Base-by-base conservation (phyloP, 371 early-diverging fungal genomes). In the Zopfochytrium polystomum region DNA sequence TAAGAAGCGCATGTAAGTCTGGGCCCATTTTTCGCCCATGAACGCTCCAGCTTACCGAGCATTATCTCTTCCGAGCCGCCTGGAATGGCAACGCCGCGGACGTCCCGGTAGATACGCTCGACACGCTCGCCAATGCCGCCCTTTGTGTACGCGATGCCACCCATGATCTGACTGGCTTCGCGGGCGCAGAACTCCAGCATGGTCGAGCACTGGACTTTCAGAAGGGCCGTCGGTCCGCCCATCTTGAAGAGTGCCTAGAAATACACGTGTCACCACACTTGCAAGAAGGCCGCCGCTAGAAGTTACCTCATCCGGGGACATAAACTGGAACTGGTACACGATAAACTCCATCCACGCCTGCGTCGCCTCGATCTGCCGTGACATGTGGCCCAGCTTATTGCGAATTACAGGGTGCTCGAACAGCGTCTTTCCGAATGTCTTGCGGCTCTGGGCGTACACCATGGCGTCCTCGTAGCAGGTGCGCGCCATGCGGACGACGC, bases 121-220 rank as follows among this genome's bases (percentile, higher is more conserved):
- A 68, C 50, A 49, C 73, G 70, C 29, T 55, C 48, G 1, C 68
- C 68, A 38, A 60, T 46, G 22, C 72, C 72, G 1, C 55, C 53
- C 57, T 58, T 26, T 30, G 86, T 86, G 34, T 85, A 78, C 35
- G 66, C 85, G 50, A 82, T 76, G 26, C 85, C 87, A 60, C 85
- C 80, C 48, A 87, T 82, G 72, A 87, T 85, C 73, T 87, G 87
- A 45, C 75, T 74, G 27, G 85, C 69, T 45, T 85, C 78, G 52
- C 84, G 52, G 23, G 58, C 58, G 25, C 58, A 58, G 35, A 48
- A 58, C 26, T 58, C 58, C 7, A 58, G 49, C 4, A 49, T 31
- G 13, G 11, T 11, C 6, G 33, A 31, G 5, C 49, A 42, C 20
- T 78, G 80, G 52, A 66, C 75, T 56, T 87, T 87, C 33, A 81